phyloP scores from a whole-genome alignment of 2,329 filamentous ascomycete genomes.

The Colletotrichum paranaense region DNA sequence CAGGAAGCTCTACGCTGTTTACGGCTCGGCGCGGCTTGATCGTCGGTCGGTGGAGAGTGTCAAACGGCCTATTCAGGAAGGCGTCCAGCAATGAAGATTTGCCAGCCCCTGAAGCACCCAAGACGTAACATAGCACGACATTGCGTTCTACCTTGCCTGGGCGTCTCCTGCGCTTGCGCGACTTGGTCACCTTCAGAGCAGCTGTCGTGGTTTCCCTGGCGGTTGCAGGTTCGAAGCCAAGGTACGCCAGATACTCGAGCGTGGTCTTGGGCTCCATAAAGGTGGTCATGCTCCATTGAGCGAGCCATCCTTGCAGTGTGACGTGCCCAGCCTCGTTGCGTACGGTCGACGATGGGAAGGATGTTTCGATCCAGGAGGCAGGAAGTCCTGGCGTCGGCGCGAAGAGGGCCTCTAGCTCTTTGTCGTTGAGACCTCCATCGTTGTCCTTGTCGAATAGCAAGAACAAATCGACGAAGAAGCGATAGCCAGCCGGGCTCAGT shows the following conservation, averaged over 20 bases:
- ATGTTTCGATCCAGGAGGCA: conserved; percentile 85
- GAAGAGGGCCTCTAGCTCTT: conserved; percentile 87
- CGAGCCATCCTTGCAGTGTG: conserved; percentile 96
- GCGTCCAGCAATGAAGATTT: conserved; percentile 93
- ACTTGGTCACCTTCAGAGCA: conserved; percentile 91
- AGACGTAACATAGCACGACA: conserved; percentile 91
- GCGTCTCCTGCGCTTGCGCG: conserved; percentile 84
- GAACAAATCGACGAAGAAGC: conserved; percentile 98
- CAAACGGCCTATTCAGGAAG: conserved; percentile 90
- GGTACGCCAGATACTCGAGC: conserved; percentile 93
- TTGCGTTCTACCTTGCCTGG: conserved; percentile 92
- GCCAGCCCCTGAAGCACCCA: conserved; percentile 86
- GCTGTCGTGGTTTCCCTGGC: conserved; percentile 81
- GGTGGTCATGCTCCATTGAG: conserved; percentile 99
- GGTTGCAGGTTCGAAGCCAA: conserved; percentile 89
- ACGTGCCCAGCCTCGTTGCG: conserved; percentile 95
- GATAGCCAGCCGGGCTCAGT: conserved; percentile 91
- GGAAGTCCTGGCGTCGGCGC: conserved; percentile 93
- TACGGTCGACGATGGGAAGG: conserved; percentile 93
- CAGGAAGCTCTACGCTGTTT: conserved; percentile 95
- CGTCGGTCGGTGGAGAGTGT: conserved; percentile 86
- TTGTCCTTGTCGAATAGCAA: conserved; percentile 97
- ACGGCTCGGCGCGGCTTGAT: conserved; percentile 95
- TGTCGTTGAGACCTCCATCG: conserved; percentile 89
- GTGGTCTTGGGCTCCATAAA: conserved; percentile 96